phyloP scores from a whole-genome alignment of 1,139 yeast genomes.

The Sugiyamaella sp. region DNA sequence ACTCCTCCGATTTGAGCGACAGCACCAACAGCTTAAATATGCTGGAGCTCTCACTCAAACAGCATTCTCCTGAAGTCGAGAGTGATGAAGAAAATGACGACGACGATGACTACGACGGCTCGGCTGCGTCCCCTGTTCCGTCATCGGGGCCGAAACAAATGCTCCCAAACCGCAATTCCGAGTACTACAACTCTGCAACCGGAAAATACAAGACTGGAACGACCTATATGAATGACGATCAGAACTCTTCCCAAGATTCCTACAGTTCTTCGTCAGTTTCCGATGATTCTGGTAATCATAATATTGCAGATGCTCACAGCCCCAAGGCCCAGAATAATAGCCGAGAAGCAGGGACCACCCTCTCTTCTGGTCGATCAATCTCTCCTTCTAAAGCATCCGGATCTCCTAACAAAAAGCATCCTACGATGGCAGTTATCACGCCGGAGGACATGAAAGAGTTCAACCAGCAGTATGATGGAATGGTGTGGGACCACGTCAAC shows the following conservation, averaged over 20 bases:
- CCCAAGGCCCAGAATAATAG: not conserved
- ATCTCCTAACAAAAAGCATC: conserved; percentile 20
- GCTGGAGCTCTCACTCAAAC: conserved; percentile 17
- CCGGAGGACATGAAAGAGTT: conserved; percentile 29
- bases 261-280: conserved; percentile 4
- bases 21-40: conserved; percentile 19
- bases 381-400: not conserved
- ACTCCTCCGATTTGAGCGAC: conserved; percentile 14
- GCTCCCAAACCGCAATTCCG: not conserved
- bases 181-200: conserved; percentile 25
- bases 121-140: no score
- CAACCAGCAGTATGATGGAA: conserved; percentile 31
- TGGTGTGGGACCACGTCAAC: conserved; percentile 31
- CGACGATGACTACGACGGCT: no score
- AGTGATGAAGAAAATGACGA: conserved; percentile 14
- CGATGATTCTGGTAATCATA: not conserved
- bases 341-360: not conserved
- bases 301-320: not conserved
- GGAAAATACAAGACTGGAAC: conserved; percentile 20
- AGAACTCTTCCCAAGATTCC: not conserved
- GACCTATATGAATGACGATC: conserved; percentile 3
- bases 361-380: not conserved
- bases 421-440: conserved; percentile 31
- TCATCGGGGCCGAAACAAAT: no score
- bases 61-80: conserved; percentile 19